Conservation (phyloP, 495 filamentous ascomycete genomes). For the Cercophora samala region DNA sequence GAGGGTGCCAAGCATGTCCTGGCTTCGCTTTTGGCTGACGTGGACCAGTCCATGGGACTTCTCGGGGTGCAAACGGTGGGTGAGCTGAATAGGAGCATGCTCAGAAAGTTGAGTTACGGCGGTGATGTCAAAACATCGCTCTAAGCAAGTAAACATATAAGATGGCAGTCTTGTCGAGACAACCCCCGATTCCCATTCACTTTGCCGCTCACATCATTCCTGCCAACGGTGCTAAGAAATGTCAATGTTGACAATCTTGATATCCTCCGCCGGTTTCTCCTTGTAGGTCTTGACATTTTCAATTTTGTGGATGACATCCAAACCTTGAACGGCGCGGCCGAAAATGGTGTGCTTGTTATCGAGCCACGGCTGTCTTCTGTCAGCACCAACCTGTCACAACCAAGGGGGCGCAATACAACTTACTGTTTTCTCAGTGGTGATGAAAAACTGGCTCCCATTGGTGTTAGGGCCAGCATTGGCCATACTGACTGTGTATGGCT, state of each 20-base stretch:
- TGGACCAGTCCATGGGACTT: slow-evolving; percentile 59
- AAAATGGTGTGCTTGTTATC: slow-evolving; percentile 97
- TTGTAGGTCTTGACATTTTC: slow-evolving; percentile 90
- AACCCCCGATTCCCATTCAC: neutral
- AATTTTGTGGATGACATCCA: slow-evolving; percentile 96
- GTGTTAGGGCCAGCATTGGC: slow-evolving; percentile 89
- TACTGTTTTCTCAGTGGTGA: slow-evolving; percentile 91
- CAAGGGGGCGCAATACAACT: slow-evolving; percentile 23
- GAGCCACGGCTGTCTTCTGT: slow-evolving; percentile 66
- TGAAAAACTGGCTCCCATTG: slow-evolving; percentile 89
- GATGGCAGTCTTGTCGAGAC: neutral
- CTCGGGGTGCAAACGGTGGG: slow-evolving; percentile 52
- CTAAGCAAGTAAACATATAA: neutral
- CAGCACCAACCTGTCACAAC: slow-evolving; percentile 6
- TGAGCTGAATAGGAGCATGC: slow-evolving; percentile 50
- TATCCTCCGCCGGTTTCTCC: slow-evolving; percentile 94
- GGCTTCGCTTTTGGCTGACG: slow-evolving; percentile 55
- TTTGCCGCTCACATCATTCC: neutral
- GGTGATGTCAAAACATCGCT: slow-evolving; percentile 38
- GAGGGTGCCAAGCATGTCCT: slow-evolving; percentile 58
- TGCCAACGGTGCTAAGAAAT: slow-evolving; percentile 18
- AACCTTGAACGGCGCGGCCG: slow-evolving; percentile 78
- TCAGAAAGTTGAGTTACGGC: slow-evolving; percentile 52
- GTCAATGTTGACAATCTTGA: slow-evolving; percentile 93
- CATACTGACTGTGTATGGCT: slow-evolving; percentile 94